phyloP scores from a whole-genome alignment of 140 eudicot genomes.

The Bidens hawaiensis region DNA sequence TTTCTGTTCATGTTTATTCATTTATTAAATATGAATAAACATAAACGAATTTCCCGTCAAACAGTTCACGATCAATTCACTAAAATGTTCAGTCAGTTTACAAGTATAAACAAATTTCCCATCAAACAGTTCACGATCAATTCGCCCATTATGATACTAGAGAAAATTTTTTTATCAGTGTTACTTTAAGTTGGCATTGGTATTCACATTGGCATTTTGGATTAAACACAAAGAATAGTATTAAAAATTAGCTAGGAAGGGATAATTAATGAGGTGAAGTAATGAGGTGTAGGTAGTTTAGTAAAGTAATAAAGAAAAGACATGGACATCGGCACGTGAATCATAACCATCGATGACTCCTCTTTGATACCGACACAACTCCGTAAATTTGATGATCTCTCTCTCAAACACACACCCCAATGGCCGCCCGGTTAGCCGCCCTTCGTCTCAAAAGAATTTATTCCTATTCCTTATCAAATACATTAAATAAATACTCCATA shows the following conservation, averaged over 20 bases:
- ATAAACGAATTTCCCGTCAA: no score
- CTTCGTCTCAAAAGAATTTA: slow-evolving; percentile 21
- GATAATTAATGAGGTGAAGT: not conserved
- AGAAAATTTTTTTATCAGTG: no score
- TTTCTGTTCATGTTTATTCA: no score
- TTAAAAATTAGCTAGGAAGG: not conserved
- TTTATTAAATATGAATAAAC: no score
- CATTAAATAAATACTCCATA: not conserved
- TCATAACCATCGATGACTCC: slow-evolving; percentile 15
- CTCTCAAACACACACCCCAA: slow-evolving; percentile 12
- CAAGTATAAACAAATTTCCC: no score
- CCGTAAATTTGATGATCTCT: slow-evolving; percentile 18
- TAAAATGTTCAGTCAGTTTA: no score
- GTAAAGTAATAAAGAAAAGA: no score
- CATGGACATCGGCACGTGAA: slow-evolving; percentile 15
- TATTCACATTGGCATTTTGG: no score
- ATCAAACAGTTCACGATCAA: no score
- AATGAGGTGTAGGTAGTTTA: slow-evolving; percentile 6
- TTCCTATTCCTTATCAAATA: not conserved
- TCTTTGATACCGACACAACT: slow-evolving; percentile 26
- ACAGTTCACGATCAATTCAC: no score
- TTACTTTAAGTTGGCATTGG: not conserved
- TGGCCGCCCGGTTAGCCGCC: slow-evolving; percentile 20
- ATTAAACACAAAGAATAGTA: not conserved
- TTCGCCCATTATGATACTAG: no score